Conservation (phyloP, 768 basidiomycete species). For the Mycena chlorophos region DNA sequence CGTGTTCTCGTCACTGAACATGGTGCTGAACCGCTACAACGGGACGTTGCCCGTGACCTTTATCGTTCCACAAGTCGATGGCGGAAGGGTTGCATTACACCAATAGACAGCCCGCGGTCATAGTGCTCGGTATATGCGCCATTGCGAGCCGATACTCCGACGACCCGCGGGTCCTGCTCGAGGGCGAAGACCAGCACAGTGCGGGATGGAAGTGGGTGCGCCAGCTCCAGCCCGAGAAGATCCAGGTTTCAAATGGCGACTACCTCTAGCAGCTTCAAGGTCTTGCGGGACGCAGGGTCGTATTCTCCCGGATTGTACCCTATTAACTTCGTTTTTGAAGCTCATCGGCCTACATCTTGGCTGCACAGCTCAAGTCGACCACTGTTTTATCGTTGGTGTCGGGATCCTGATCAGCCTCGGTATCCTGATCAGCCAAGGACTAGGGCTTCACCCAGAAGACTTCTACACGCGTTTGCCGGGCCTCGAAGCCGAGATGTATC, state of each 20-base stretch:
- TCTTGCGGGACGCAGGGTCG: slow-evolving; percentile 18
- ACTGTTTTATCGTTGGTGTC: background rate
- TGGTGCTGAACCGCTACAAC: slow-evolving; percentile 83
- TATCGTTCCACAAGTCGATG: slow-evolving; percentile 57
- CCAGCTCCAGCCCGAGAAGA: slow-evolving; percentile 61
- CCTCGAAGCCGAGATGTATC: background rate
- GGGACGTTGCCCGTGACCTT: slow-evolving; percentile 85
- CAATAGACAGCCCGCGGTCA: slow-evolving; percentile 52
- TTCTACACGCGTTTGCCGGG: background rate
- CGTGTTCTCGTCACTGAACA: slow-evolving; percentile 72
- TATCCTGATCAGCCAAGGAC: background rate
- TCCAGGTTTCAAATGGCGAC: slow-evolving; percentile 54
- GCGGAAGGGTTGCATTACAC: slow-evolving; percentile 46
- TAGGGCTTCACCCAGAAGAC: background rate
- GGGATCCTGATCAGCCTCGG: too few species aligned
- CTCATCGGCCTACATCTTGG: background rate
- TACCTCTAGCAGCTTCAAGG: slow-evolving; percentile 70
- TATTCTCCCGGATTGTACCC: background rate
- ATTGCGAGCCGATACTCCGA: slow-evolving; percentile 58
- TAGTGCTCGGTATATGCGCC: slow-evolving; percentile 68
- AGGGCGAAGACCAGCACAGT: slow-evolving; percentile 41
- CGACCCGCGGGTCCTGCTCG: slow-evolving; percentile 39
- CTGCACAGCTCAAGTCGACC: background rate
- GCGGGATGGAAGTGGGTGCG: slow-evolving; percentile 61
- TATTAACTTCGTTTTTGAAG: background rate